Evolutionary conservation across 2,329 filamentous ascomycete species (phyloP), one percentile per base, ranked within the genome.

Genomic region (Aureobasidium sp.): DNA sequence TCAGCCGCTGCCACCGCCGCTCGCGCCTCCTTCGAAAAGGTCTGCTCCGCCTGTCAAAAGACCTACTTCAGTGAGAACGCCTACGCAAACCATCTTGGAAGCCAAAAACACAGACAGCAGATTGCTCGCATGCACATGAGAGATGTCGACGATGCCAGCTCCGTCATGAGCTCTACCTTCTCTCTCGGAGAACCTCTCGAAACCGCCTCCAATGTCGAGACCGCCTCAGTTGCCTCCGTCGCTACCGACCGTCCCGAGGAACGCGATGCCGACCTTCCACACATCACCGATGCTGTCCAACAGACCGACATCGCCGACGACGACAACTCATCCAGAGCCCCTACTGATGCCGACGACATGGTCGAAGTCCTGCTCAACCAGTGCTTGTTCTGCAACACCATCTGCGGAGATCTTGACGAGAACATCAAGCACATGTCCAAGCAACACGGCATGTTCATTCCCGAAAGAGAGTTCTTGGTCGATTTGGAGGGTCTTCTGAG

Each of bases 1-100:
- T 85, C 84, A 8, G 89, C 91, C 17, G 89, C 83, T 45, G 91
- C 91, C 37, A 90, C 93, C 65, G 91, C 91, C 61, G 89, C 91
- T 65, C 91, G 90, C 75, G 93, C 92, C 5, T 86, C 90, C 15
- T 97, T 92, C 71, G 91, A 97, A 74, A 91, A 89, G 71, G 78
- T 81, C 33, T 99, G 94, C 75, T 80, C 85, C 3, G 82, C 86
- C 22, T 99, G 94, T 78, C 84, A 89, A 70, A 96, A 96, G 79
- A 91, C 89, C 15, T 99, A 96, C 75, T 97, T 88, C 79, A 97
- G 92, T 76, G 90, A 97, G 72, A 97, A 97, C 77, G 93, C 94
- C 37, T 97, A 89, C 75, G 85, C 87, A 71, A 99, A 97, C 76
- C 94, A 99, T 72, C 74, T 97, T 62, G 86, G 86, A 63, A 97